Evolutionary conservation across 176 grass and related monocot species (phyloP).

Genomic region (Oryza coarctata): DNA sequence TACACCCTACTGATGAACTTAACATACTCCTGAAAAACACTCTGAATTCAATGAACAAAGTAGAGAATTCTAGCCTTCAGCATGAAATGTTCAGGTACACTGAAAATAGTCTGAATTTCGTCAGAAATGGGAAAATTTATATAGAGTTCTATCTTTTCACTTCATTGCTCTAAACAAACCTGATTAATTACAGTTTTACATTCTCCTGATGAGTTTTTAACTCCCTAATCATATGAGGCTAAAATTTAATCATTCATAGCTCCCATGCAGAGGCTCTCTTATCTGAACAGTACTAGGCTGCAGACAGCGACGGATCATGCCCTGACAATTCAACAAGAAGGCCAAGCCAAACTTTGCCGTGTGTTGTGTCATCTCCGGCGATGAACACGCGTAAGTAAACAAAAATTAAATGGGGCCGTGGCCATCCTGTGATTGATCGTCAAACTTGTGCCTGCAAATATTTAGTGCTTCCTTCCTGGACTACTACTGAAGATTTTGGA

Average conservation of each 20-base stretch:
- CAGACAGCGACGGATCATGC: background rate
- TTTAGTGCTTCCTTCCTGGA: slow-evolving; percentile 31
- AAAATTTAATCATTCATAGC: background rate
- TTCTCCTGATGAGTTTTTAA: background rate
- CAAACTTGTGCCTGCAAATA: slow-evolving; percentile 2
- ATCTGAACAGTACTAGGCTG: background rate
- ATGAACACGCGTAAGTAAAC: background rate
- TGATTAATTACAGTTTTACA: background rate
- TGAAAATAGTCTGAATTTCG: too few species aligned
- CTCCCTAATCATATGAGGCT: background rate
- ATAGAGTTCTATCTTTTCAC: too few species aligned
- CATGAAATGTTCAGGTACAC: too few species aligned
- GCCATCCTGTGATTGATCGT: slow-evolving; percentile 1
- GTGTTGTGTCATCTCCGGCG: background rate
- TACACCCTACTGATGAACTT: background rate
- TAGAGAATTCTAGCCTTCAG: background rate
- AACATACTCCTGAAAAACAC: background rate
- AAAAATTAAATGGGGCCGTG: background rate
- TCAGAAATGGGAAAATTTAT: too few species aligned
- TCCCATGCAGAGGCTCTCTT: background rate
- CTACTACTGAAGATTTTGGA: slow-evolving; percentile 26
- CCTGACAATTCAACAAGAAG: background rate
- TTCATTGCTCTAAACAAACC: too few species aligned
- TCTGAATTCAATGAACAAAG: background rate
- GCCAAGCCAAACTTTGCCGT: slow-evolving; percentile 25